Conservation (phyloP, 2,329 filamentous ascomycete genomes). For the Diplodia corticola region DNA sequence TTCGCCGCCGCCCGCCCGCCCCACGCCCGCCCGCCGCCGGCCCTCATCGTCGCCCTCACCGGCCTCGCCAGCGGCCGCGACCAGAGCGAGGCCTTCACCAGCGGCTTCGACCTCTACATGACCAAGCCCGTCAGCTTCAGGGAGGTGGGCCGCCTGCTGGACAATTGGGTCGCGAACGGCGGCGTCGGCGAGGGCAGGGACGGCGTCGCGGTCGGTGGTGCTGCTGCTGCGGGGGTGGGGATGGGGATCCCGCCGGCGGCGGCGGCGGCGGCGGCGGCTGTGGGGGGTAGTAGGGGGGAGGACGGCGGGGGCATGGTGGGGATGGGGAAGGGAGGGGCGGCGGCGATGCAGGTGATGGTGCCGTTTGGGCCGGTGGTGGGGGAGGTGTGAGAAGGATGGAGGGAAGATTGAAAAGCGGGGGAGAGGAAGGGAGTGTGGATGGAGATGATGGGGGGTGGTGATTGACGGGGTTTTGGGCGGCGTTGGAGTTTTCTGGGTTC, state of each 20-base stretch:
- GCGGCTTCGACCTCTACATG: conserved; percentile 49
- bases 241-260: background rate
- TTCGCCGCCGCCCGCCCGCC: background rate
- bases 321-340: conserved; percentile 8
- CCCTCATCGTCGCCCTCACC: conserved; percentile 49
- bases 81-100: conserved; percentile 45
- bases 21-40: conserved; percentile 21
- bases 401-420: too few relatives aligned
- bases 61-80: conserved; percentile 47
- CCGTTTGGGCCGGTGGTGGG: conserved; percentile 9
- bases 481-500: background rate
- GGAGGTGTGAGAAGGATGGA: background rate
- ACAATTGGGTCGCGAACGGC: conserved; percentile 35
- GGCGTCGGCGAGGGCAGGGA: conserved; percentile 13
- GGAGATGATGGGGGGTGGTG: background rate
- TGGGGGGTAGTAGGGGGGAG: too few relatives aligned
- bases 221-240: background rate
- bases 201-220: background rate
- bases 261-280: too few relatives aligned
- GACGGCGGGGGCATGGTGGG: background rate
- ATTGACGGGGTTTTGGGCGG: background rate
- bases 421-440: background rate
- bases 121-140: conserved; percentile 51
- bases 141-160: conserved; percentile 44
- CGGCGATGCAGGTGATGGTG: background rate